Evolutionary conservation across 2,329 filamentous ascomycete species (phyloP).

Genomic region (Calonectria hongkongensis): DNA sequence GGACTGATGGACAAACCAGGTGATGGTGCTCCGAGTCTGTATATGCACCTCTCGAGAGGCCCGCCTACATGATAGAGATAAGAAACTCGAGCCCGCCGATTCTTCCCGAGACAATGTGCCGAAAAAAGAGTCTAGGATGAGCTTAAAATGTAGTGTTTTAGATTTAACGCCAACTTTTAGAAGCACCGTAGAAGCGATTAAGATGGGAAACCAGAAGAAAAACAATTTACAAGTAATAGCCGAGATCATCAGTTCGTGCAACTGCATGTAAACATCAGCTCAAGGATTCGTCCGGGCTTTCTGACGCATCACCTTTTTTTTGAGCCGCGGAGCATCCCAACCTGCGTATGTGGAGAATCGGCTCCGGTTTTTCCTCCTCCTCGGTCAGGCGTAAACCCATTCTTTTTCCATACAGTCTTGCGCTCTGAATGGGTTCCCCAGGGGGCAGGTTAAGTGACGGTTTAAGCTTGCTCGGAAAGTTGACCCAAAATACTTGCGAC

Average conservation of each 20-base stretch:
- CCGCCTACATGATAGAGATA: conserved; percentile 12
- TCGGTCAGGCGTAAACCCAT: conserved; percentile 16
- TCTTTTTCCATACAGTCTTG: conserved; percentile 4
- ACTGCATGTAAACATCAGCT: neutral
- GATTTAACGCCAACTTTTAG: neutral
- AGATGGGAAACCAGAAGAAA: neutral
- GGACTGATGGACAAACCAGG: conserved; percentile 10
- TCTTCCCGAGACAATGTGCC: conserved; percentile 15
- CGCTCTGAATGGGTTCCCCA: conserved; percentile 11
- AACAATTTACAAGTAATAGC: neutral
- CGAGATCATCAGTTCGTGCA: neutral
- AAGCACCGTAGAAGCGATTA: neutral
- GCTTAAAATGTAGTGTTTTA: conserved; percentile 5
- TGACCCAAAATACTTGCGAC: conserved; percentile 13
- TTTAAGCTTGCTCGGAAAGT: conserved; percentile 30
- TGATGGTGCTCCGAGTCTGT: neutral
- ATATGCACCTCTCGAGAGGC: neutral
- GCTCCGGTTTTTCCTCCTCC: conserved; percentile 15
- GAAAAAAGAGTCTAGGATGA: conserved; percentile 13
- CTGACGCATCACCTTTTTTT: conserved; percentile 16
- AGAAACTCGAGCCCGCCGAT: neutral
- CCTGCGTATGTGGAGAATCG: conserved; percentile 1
- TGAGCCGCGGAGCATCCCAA: neutral
- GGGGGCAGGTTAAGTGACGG: neutral
- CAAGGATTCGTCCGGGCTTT: neutral